These are phyloP conservation scores for Magnaporthiopsis poae DNA, from an alignment of 2,329 filamentous ascomycete genomes.

Conservation along the genomic window DNA sequence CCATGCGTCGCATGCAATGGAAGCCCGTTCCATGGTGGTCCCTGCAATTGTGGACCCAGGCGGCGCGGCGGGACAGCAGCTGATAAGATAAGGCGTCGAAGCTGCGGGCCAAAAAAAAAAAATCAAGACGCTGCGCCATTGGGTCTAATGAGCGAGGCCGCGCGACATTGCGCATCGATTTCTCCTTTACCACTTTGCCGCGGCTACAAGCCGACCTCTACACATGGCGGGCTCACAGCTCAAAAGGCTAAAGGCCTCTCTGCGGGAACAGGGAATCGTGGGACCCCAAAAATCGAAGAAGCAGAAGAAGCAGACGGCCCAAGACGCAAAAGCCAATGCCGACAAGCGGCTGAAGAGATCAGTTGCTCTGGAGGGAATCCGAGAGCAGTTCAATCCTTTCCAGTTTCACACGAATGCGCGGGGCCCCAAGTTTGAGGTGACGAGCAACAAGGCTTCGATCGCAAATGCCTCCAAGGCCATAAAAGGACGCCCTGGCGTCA, in stretches of 20 bases:
- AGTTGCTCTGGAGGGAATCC: conserved; percentile 71
- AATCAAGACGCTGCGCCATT: not conserved
- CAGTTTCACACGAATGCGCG: conserved; percentile 74
- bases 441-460: conserved; percentile 50
- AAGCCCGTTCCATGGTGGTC: not conserved
- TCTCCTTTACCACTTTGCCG: not conserved
- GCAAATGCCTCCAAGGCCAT: conserved; percentile 47
- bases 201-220: conserved; percentile 10
- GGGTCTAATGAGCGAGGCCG: not conserved
- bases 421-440: conserved; percentile 77
- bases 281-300: conserved; percentile 93
- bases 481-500: conserved; percentile 68
- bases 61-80: not conserved
- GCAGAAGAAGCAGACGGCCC: conserved; percentile 66
- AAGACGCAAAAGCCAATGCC: conserved; percentile 52
- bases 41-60: not conserved
- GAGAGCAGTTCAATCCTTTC: conserved; percentile 96
- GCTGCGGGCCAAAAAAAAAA: conserved; percentile 9
- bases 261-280: conserved; percentile 79
- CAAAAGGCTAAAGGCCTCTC: conserved; percentile 85
- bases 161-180: not conserved
- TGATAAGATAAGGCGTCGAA: conserved; percentile 4
- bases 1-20: no score
- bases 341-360: conserved; percentile 70
- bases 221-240: conserved; percentile 89